These are phyloP conservation scores for Cudoniella acicularis DNA, from an alignment of 495 filamentous ascomycete species.

Conservation along the genomic window DNA sequence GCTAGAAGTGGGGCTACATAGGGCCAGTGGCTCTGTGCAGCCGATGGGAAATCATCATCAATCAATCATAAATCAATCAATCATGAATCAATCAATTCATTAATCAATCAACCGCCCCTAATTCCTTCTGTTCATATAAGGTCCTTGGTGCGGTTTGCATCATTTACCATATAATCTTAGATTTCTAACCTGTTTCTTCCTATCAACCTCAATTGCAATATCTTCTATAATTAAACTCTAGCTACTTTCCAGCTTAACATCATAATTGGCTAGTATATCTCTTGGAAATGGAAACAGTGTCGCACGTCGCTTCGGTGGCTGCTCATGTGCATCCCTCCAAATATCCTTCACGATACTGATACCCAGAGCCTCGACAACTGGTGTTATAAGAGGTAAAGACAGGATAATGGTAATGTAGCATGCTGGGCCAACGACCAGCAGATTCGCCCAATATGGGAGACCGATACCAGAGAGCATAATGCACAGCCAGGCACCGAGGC, in stretches of 20 bases:
- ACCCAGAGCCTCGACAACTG: neutral
- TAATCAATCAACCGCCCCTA: too few species aligned
- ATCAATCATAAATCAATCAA: neutral
- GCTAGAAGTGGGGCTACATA: slow-evolving; percentile 5
- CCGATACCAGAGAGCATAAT: slow-evolving; percentile 15
- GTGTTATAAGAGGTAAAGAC: neutral
- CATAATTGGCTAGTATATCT: too few species aligned
- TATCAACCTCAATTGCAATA: too few species aligned
- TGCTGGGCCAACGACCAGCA: slow-evolving; percentile 17
- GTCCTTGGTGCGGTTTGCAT: too few species aligned
- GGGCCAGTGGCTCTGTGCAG: neutral
- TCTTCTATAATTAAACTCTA: too few species aligned
- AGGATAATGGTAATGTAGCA: slow-evolving; percentile 13
- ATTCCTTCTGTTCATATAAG: too few species aligned
- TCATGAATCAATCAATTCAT: too few species aligned
- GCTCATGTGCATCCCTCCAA: neutral
- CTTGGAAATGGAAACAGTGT: neutral
- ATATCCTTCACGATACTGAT: neutral
- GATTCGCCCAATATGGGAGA: slow-evolving; percentile 25
- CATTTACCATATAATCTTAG: too few species aligned
- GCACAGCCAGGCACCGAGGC: slow-evolving; percentile 27
- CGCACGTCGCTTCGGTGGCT: neutral
- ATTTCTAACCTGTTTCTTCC: too few species aligned
- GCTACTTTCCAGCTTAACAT: too few species aligned
- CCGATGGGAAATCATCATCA: slow-evolving; percentile 1